Conservation (phyloP, 192 early-diverging fungal species). For the Umbelopsis ramanniana region DNA sequence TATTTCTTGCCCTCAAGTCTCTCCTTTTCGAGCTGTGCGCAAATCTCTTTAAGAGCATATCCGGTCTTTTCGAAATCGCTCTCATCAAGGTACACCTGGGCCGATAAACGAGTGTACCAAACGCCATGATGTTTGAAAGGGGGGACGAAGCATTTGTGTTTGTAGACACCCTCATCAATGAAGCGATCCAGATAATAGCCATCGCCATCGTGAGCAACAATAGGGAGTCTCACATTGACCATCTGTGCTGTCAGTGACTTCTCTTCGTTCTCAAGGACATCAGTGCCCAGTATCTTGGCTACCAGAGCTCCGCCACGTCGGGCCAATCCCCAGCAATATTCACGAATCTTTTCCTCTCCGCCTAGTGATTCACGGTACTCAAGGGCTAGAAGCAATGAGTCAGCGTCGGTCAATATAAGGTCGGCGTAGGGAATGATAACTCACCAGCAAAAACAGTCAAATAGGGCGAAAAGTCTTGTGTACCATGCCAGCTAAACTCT, state of each 20-base stretch:
- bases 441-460: conserved; percentile 35
- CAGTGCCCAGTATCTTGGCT: conserved; percentile 60
- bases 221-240: conserved; percentile 65
- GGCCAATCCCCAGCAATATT: conserved; percentile 58
- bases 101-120: conserved; percentile 60
- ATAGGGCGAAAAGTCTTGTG: conserved; percentile 46
- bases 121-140: conserved; percentile 49
- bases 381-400: background rate
- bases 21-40: conserved; percentile 41
- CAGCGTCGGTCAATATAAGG: too few relatives aligned
- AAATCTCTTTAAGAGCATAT: conserved; percentile 48
- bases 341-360: conserved; percentile 62
- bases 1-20: too few relatives aligned
- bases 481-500: conserved; percentile 56
- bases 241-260: conserved; percentile 50
- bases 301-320: conserved; percentile 55
- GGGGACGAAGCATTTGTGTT: conserved; percentile 28
- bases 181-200: background rate
- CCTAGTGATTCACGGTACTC: conserved; percentile 57
- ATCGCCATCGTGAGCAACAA: conserved; percentile 34
- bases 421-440: background rate
- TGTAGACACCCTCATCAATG: conserved; percentile 40
- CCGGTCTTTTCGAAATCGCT: conserved; percentile 52
- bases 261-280: conserved; percentile 53
- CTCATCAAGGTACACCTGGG: conserved; percentile 62